Evolutionary conservation across 441 rosid species (phyloP).

Genomic region (Erysimum pusillum): DNA sequence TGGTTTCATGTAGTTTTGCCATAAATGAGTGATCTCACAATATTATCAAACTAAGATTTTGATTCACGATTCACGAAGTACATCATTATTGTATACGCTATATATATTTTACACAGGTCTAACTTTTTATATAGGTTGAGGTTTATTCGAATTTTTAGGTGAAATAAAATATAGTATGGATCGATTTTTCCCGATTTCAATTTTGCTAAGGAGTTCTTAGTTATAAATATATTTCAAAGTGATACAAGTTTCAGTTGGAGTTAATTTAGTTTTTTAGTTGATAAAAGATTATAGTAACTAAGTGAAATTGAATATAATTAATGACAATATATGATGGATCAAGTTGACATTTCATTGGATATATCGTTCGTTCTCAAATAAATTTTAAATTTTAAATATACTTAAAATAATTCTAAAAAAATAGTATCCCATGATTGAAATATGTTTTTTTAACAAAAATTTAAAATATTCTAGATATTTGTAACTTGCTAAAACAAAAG

Average conservation of each 20-base stretch:
- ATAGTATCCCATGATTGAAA: too few relatives aligned
- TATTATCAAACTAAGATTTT: background rate
- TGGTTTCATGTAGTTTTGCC: slow-evolving; percentile 11
- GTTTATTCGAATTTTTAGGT: background rate
- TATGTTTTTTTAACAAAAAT: too few relatives aligned
- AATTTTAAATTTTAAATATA: too few relatives aligned
- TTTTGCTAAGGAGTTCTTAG: background rate
- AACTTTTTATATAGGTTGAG: background rate
- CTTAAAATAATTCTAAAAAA: too few relatives aligned
- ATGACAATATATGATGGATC: background rate
- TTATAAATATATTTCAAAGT: too few relatives aligned
- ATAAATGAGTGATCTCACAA: background rate
- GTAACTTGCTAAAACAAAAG: too few relatives aligned
- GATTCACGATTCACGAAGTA: slow-evolving; percentile 2
- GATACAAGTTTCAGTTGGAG: background rate
- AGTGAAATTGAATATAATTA: background rate
- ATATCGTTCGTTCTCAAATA: background rate
- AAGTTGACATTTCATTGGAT: background rate
- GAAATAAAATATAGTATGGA: background rate
- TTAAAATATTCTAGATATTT: too few relatives aligned
- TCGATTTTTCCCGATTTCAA: background rate
- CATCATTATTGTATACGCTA: background rate
- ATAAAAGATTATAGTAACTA: background rate
- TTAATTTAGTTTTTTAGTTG: slow-evolving; percentile 1
- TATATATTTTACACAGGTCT: background rate